Base-by-base conservation (phyloP, 108 stramenopile species). In the Licmophora abbreviata region DNA sequence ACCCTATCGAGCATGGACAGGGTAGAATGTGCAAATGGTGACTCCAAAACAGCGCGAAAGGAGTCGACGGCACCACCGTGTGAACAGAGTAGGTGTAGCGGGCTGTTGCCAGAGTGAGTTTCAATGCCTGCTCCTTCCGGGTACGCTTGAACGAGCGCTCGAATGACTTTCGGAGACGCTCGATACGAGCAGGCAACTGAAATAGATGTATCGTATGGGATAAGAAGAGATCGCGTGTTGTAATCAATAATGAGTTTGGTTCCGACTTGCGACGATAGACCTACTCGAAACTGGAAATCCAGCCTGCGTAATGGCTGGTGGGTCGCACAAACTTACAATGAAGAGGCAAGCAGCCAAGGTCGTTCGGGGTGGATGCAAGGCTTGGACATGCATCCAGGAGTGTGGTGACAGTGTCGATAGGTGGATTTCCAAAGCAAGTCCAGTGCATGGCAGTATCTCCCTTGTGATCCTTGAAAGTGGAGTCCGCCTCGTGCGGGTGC, bases 11-110 rank as follows among this genome's bases (percentile, higher is more conserved):
- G 17, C 35, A 26, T 11, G 21, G 22, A 20, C 8, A 54, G 29
- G 10, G 58, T 58, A n/a, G 35, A 6, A 1, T 33, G 43, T 14
- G 48, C 59, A 21, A 26, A n/a, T 18, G 29, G 10, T 3, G 51
- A 32, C 28, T 50, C 48, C 58, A 64, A 41, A 12, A 74, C 15
- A 26, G 45, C 63, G 22, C 29, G 33, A 12, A 74, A 22, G 10
- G 54, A 49, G 30, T 63, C 46, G 2, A 38, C 48, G 2, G 34
- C 15, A 15, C 51, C 47, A 3, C 66, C 62, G 44, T 62, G 59
- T 38, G 60, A 62, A 34, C 62, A 63, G 15, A 74, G 22, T 8
- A 74, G 25, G 43, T 74, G 73, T 0, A 74, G 41, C 14, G 73
- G 65, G 45, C 23, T 48, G 3, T 22, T 44, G 31, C 61, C 61